Base-by-base conservation (phyloP, 768 basidiomycete genomes). In the Pleurotus platypus region DNA sequence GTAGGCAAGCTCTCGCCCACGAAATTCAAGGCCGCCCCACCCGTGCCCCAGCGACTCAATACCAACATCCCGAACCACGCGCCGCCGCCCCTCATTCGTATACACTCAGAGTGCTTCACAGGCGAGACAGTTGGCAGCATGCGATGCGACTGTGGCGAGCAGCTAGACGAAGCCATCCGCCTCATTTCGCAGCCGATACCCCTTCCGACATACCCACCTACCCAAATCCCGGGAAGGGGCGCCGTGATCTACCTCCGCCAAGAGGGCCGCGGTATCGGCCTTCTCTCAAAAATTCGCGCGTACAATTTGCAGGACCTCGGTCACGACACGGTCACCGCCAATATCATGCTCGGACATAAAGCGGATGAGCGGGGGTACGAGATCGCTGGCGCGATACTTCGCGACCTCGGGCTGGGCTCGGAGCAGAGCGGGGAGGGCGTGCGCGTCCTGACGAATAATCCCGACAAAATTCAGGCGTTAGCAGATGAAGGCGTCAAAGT, bases 101-200 rank as follows among this genome's bases (percentile, higher is more conserved):
- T 99, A 50, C 97, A 99, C 72, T 97, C 94, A 26, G 97, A 99
- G 70, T 99, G 97, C 70, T 98, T 94, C 74, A 99, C 97, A 0
- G 97, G 97, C 26, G 97, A 98, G 72, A 98, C 95, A 6, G 84
- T 98, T 58, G 97, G 97, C 24, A 87, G 94, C 78, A 94, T 97
- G 90, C 89, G 97, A 30, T 99, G 97, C 68, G 97, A 99, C 70
- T 99, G 97, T 67, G 97, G 97, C 12, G 95, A 98, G 72, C 97
- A 99, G 70, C 80, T 99, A 3, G 95, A 98, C 72, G 96, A 98
- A 69, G 94, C 97, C n/a, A 86, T 98, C 60, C 83, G 92, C 9
- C 86, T 87, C 64, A 93, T 98, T 64, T 86, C 89, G 12, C 80
- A 84, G 68, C 84, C 91, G 46, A 79, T 89, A 64, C 67, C 75